Evolutionary conservation across 2,329 filamentous ascomycete species (phyloP).

Genomic region (Helminthosporium solani): DNA sequence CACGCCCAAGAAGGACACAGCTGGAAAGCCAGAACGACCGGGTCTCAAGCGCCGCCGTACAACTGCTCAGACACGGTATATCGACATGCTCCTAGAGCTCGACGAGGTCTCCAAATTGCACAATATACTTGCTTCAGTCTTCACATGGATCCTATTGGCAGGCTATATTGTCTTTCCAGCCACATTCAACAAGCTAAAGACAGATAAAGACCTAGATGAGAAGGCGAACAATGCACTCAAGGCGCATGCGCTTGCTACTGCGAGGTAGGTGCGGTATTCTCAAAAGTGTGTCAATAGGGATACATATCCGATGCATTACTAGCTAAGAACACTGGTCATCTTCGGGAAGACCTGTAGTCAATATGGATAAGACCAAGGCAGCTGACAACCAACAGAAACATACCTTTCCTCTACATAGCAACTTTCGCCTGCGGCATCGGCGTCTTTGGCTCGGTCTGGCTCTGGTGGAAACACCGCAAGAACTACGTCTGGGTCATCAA

Average conservation of each 20-base stretch:
- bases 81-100: slow-evolving; percentile 51
- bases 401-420: slow-evolving; percentile 49
- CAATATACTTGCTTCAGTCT: slow-evolving; percentile 51
- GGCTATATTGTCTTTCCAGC: slow-evolving; percentile 57
- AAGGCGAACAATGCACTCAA: slow-evolving; percentile 21
- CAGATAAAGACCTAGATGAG: slow-evolving; percentile 26
- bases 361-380: too few species aligned
- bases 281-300: not conserved
- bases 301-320: too few species aligned
- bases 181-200: slow-evolving; percentile 51
- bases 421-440: slow-evolving; percentile 48
- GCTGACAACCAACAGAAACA: slow-evolving; percentile 34
- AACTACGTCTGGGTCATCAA: slow-evolving; percentile 60
- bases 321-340: too few species aligned
- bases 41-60: slow-evolving; percentile 25
- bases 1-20: not conserved
- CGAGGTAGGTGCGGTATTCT: slow-evolving; percentile 8
- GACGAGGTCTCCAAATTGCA: slow-evolving; percentile 49
- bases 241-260: slow-evolving; percentile 33
- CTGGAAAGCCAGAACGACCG: slow-evolving; percentile 12
- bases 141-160: slow-evolving; percentile 53
- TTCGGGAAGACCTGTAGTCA: not conserved
- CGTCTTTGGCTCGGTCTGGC: slow-evolving; percentile 43
- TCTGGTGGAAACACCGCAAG: slow-evolving; percentile 48
- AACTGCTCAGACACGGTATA: slow-evolving; percentile 30